Conservation (phyloP, 768 basidiomycete genomes). For the Macrolepiota albuminosa region DNA sequence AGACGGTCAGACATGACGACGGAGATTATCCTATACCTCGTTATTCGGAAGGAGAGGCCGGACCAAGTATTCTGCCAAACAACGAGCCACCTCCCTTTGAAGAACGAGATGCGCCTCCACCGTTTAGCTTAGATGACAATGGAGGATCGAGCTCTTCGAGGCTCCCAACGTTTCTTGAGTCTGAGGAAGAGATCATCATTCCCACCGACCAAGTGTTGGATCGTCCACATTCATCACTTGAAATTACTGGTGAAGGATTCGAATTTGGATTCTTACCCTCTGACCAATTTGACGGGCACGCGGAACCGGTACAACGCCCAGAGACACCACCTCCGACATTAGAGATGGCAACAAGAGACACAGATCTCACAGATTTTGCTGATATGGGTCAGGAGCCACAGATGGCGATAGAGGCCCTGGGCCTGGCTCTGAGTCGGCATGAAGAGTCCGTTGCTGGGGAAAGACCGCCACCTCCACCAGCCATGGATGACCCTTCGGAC, state of each 20-base stretch:
- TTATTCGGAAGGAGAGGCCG: slow-evolving; percentile 69
- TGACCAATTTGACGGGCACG: slow-evolving; percentile 81
- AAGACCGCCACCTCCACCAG: slow-evolving; percentile 68
- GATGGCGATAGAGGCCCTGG: slow-evolving; percentile 51
- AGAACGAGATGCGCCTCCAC: slow-evolving; percentile 77
- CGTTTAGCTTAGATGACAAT: slow-evolving; percentile 53
- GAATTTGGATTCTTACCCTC: slow-evolving; percentile 68
- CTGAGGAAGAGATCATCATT: slow-evolving; percentile 73
- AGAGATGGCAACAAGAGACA: slow-evolving; percentile 69
- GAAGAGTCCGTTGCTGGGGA: slow-evolving; percentile 33
- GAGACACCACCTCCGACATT: slow-evolving; percentile 72
- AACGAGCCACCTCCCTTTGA: slow-evolving; percentile 83
- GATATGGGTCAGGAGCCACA: slow-evolving; percentile 47
- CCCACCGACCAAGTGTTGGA: slow-evolving; percentile 36
- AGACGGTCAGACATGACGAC: slow-evolving; percentile 69
- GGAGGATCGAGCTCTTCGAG: slow-evolving; percentile 55
- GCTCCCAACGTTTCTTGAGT: slow-evolving; percentile 75
- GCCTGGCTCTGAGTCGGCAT: slow-evolving; percentile 51
- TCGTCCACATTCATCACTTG: slow-evolving; percentile 25
- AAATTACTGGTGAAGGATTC: slow-evolving; percentile 69
- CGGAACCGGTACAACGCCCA: slow-evolving; percentile 58
- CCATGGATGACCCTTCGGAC: slow-evolving; percentile 83
- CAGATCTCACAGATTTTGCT: slow-evolving; percentile 63
- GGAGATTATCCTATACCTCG: slow-evolving; percentile 52
- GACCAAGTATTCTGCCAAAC: slow-evolving; percentile 62